A percentile compares a stretch with the other conserved stretches of the same genome.
Evolutionary conservation across 805 yeast species (phyloP).

Genomic region (Cyberlindnera xishuangbannaensis): DNA sequence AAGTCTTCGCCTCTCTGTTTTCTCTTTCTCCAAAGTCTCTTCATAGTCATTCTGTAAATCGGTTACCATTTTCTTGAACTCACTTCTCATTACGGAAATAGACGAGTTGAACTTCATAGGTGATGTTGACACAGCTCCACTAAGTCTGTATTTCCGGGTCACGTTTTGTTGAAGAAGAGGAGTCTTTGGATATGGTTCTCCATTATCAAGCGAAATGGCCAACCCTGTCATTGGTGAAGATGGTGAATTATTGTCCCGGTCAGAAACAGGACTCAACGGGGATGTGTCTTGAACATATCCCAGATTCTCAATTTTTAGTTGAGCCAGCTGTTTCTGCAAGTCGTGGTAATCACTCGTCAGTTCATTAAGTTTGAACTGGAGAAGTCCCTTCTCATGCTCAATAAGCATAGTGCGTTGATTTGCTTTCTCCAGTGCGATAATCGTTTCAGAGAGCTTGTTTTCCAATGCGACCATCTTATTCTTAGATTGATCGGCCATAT

Average conservation of each 20-base stretch:
- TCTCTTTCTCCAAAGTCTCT: conserved; percentile 49
- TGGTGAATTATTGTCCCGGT: conserved; percentile 21
- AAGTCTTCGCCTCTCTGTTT: conserved; percentile 42
- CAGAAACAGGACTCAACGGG: conserved; percentile 9
- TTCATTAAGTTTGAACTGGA: conserved; percentile 25
- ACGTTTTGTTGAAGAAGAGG: conserved; percentile 19
- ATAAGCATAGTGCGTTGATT: conserved; percentile 31
- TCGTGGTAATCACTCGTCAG: conserved; percentile 38
- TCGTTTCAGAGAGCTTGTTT: conserved; percentile 39
- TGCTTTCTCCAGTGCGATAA: conserved; percentile 31
- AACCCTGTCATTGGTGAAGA: conserved; percentile 23
- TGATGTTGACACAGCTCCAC: no score
- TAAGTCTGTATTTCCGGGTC: conserved; percentile 4
- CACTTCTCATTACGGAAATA: conserved; percentile 56
- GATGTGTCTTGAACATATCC: conserved; percentile 16
- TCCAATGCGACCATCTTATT: conserved; percentile 46
- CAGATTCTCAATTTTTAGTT: conserved; percentile 27
- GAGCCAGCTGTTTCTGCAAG: conserved; percentile 39
- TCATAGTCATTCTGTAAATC: conserved; percentile 61
- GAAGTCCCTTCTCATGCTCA: conserved; percentile 32
- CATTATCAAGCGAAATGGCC: conserved; percentile 12
- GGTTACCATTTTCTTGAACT: conserved; percentile 59
- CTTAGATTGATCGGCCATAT: conserved; percentile 47
- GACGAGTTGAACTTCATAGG: conserved; percentile 28
- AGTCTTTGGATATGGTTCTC: conserved; percentile 17